These are phyloP conservation scores for Xylaria sp. DNA, from an alignment of 2,329 filamentous ascomycete species.

Conservation along the genomic window DNA sequence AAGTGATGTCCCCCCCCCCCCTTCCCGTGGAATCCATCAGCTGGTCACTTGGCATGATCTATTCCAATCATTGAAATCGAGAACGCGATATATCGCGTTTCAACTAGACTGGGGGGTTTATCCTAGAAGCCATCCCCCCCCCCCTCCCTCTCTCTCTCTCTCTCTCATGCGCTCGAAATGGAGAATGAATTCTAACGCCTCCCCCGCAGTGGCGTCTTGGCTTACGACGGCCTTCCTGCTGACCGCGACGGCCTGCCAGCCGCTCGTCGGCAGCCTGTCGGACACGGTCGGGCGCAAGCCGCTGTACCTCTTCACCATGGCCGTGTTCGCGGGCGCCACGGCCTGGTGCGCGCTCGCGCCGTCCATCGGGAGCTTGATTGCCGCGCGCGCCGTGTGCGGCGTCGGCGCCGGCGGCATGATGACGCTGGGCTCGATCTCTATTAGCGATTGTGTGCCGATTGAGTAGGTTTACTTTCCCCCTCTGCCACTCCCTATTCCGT, in stretches of 20 bases:
- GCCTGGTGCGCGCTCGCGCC: conserved; percentile 74
- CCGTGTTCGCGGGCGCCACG: conserved; percentile 72
- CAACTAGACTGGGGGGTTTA: too few relatives aligned
- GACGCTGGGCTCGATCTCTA: conserved; percentile 75
- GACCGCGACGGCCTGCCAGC: conserved; percentile 80
- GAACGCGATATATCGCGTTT: too few relatives aligned
- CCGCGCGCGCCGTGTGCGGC: conserved; percentile 76
- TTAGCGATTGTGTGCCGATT: conserved; percentile 78
- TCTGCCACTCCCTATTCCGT: conserved; percentile 26
- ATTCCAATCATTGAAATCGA: neutral
- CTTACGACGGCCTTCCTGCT: conserved; percentile 82
- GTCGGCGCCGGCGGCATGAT: conserved; percentile 78
- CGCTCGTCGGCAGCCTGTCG: conserved; percentile 77
- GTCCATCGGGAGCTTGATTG: conserved; percentile 75
- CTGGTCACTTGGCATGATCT: neutral
- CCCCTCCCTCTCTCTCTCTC: too few relatives aligned
- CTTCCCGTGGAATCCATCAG: neutral
- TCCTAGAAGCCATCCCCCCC: too few relatives aligned
- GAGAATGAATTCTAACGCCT: too few relatives aligned
- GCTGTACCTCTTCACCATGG: conserved; percentile 71
- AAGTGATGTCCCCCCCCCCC: neutral
- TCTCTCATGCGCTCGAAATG: too few relatives aligned
- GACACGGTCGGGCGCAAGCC: conserved; percentile 77
- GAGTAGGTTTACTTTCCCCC: conserved; percentile 57
- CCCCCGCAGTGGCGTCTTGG: conserved; percentile 76